phyloP scores from a whole-genome alignment of 2,329 filamentous ascomycete species.

The Colletotrichum spinosum region DNA sequence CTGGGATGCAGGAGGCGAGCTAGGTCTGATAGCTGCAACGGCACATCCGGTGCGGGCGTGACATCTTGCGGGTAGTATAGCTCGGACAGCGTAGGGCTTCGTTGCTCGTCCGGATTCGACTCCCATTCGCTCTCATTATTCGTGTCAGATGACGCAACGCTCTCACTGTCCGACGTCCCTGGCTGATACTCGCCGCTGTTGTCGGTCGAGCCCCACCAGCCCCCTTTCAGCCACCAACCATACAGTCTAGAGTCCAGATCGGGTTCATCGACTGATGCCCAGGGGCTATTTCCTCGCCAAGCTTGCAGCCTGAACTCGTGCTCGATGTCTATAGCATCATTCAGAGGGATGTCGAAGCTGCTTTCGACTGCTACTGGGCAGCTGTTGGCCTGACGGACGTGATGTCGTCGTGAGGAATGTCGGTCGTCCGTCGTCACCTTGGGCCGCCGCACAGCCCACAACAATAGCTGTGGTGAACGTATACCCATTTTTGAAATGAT shows the following conservation, averaged over 20 bases:
- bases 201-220: constrained; percentile 87
- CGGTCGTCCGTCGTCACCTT: constrained; percentile 42
- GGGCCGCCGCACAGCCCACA: constrained; percentile 58
- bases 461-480: constrained; percentile 72
- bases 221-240: constrained; percentile 84
- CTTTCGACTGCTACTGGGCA: background rate
- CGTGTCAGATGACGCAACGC: constrained; percentile 73
- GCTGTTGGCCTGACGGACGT: background rate
- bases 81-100: constrained; percentile 77
- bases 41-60: constrained; percentile 70
- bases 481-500: constrained; percentile 71
- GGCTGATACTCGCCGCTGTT: constrained; percentile 82
- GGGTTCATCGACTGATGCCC: constrained; percentile 65
- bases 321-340: constrained; percentile 83
- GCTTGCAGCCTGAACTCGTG: constrained; percentile 77
- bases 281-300: constrained; percentile 49
- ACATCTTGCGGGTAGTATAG: constrained; percentile 58
- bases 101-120: constrained; percentile 62
- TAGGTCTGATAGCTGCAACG: constrained; percentile 75
- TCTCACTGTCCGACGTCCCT: constrained; percentile 64
- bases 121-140: constrained; percentile 60
- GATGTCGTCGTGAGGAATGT: constrained; percentile 14
- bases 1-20: constrained; percentile 85
- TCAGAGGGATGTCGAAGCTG: constrained; percentile 65
- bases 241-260: constrained; percentile 82